Percentiles rank a stretch among this genome's conserved stretches.
These are phyloP conservation scores for Mixia osmundae DNA, from an alignment of 1,284 basidiomycete genomes.

Conservation along the genomic window DNA sequence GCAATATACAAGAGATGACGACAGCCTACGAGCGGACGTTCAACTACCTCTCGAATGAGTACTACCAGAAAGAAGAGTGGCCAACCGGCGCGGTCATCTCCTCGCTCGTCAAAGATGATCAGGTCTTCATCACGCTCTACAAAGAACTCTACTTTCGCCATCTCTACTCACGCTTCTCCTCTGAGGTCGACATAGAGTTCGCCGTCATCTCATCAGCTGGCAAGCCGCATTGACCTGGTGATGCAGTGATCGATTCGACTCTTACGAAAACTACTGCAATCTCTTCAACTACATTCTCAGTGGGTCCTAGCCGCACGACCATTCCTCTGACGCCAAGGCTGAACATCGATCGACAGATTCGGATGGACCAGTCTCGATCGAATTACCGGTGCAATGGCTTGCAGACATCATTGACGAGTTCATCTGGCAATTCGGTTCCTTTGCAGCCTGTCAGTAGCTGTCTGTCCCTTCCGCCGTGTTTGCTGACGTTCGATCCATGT, in stretches of 20 bases:
- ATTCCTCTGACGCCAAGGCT: neutral
- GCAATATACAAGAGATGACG: constrained; percentile 8
- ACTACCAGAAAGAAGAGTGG: constrained; percentile 85
- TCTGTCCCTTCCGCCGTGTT: neutral
- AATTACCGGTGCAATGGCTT: constrained; percentile 89
- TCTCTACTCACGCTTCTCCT: constrained; percentile 77
- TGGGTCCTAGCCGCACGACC: constrained; percentile 23
- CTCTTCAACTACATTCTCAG: constrained; percentile 85
- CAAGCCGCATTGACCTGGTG: too few relatives aligned
- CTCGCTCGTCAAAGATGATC: constrained; percentile 73
- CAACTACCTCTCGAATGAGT: constrained; percentile 34
- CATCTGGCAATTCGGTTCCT: constrained; percentile 95
- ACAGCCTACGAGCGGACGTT: constrained; percentile 8
- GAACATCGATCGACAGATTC: constrained; percentile 34
- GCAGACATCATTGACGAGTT: constrained; percentile 99
- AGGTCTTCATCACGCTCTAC: constrained; percentile 87
- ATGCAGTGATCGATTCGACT: constrained; percentile 92
- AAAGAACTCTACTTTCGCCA: constrained; percentile 79
- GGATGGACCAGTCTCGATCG: constrained; percentile 71
- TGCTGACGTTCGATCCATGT: neutral
- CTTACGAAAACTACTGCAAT: constrained; percentile 97
- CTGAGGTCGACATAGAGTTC: constrained; percentile 89
- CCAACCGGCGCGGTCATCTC: constrained; percentile 89
- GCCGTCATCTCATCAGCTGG: too few relatives aligned
- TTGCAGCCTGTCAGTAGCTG: constrained; percentile 41